A percentile compares a stretch with the other conserved stretches of the same genome.
Conservation (phyloP, 352 stramenopile genomes). For the Globisporangium nodosum region DNA sequence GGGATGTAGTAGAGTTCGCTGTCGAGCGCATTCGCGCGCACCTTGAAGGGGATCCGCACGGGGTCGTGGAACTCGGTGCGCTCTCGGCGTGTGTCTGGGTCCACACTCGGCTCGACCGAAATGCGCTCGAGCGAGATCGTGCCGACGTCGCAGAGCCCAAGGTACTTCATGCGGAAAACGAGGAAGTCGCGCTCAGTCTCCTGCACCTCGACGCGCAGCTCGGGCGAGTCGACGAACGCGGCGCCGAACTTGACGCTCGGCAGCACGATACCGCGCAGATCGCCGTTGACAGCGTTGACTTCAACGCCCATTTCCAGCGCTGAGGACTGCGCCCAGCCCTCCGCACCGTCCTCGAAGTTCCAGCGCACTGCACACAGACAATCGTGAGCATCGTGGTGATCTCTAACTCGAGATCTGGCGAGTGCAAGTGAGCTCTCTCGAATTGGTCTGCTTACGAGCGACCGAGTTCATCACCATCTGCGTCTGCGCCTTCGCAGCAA, state of each 20-base stretch:
- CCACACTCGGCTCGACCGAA: conserved; percentile 22
- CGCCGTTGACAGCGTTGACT: conserved; percentile 39
- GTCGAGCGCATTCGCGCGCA: conserved; percentile 17
- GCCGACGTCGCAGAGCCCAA: conserved; percentile 47
- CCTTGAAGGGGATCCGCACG: conserved; percentile 49
- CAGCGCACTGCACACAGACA: conserved; percentile 31
- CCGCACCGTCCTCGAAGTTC: conserved; percentile 54
- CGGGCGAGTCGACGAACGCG: conserved; percentile 56
- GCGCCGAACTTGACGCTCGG: conserved; percentile 21
- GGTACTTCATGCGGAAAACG: conserved; percentile 56
- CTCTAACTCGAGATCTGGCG: too few relatives aligned
- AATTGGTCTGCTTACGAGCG: too few relatives aligned
- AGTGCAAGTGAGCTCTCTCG: too few relatives aligned
- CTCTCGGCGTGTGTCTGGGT: conserved; percentile 21
- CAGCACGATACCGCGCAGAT: conserved; percentile 38
- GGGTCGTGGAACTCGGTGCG: conserved; percentile 33
- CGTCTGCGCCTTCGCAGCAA: too few relatives aligned
- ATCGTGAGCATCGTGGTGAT: too few relatives aligned
- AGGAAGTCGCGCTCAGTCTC: conserved; percentile 41
- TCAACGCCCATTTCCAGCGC: conserved; percentile 63
- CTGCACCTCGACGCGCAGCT: conserved; percentile 48
- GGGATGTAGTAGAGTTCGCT: conserved; percentile 59
- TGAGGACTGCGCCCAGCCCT: conserved; percentile 56
- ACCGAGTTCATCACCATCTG: too few relatives aligned
- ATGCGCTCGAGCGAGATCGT: conserved; percentile 50